These are phyloP conservation scores for Candida sp. DNA, from an alignment of 1,139 yeast species.

Conservation along the genomic window DNA sequence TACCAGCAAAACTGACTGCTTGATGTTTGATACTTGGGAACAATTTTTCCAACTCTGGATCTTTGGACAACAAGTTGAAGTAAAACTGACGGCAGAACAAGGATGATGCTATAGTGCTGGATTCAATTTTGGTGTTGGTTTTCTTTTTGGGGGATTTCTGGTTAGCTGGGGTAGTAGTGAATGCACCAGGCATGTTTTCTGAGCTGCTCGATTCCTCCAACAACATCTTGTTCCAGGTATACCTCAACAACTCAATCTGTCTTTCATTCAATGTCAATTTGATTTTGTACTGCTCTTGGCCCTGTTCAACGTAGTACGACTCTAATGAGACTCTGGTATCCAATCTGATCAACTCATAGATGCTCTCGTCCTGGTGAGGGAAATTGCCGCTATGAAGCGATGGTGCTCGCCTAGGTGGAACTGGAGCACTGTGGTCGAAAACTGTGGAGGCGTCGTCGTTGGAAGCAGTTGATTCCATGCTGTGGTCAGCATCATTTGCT, in stretches of 20 bases:
- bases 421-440: background rate
- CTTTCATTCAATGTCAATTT: constrained; percentile 29
- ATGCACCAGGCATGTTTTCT: constrained; percentile 14
- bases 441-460: background rate
- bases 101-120: constrained; percentile 45
- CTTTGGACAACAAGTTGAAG: constrained; percentile 58
- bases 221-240: constrained; percentile 50
- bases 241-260: constrained; percentile 45
- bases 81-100: constrained; percentile 67
- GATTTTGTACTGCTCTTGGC: constrained; percentile 23
- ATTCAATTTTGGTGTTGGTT: constrained; percentile 3
- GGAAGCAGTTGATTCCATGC: background rate
- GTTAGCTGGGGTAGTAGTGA: constrained; percentile 13
- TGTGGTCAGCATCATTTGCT: background rate
- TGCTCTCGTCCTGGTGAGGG: background rate
- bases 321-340: constrained; percentile 53
- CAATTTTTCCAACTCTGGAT: constrained; percentile 54
- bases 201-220: constrained; percentile 28
- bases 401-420: background rate
- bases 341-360: constrained; percentile 42
- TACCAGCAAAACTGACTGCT: constrained; percentile 83
- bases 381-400: background rate
- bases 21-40: constrained; percentile 73
- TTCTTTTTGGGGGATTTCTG: background rate
- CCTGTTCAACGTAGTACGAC: constrained; percentile 19